These are phyloP conservation scores for Trichopus zeylanicus DNA, from an alignment of 116 monocot species.

Conservation along the genomic window DNA sequence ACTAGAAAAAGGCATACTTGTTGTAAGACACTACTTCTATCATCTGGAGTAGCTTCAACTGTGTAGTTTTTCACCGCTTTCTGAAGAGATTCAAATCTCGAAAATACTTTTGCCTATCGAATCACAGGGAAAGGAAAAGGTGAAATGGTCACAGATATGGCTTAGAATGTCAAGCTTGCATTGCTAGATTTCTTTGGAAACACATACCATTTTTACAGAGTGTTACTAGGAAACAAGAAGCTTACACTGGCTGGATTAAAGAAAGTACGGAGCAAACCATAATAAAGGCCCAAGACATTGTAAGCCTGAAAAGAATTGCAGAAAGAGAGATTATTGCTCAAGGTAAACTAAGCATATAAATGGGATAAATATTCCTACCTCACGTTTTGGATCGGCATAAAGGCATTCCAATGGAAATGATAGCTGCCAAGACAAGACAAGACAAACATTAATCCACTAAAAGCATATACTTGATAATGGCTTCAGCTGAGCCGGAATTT, in stretches of 20 bases:
- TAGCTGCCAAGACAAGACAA: conserved; percentile 26
- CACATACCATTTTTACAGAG: background rate
- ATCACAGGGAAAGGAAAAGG: background rate
- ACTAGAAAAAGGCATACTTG: conserved; percentile 39
- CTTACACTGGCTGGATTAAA: conserved; percentile 92
- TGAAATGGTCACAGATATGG: too few species aligned
- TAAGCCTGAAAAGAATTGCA: conserved; percentile 50
- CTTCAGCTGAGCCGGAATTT: too few species aligned
- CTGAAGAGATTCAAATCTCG: conserved; percentile 53
- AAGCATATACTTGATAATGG: too few species aligned
- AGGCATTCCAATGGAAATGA: conserved; percentile 72
- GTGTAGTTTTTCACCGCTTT: conserved; percentile 74
- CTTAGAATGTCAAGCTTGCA: too few species aligned
- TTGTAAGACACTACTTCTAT: conserved; percentile 60
- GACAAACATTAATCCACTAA: background rate
- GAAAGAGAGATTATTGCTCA: background rate
- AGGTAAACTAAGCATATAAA: background rate
- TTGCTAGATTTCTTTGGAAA: too few species aligned
- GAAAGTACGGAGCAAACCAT: conserved; percentile 79
- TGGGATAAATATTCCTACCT: conserved; percentile 31
- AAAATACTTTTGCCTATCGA: conserved; percentile 59
- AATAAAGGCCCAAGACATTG: conserved; percentile 61
- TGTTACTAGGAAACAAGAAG: background rate
- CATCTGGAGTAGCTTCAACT: conserved; percentile 63
- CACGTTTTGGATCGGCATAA: conserved; percentile 76